Base-by-base conservation (phyloP, 1,284 basidiomycete species). In the Cystobasidium slooffiae region DNA sequence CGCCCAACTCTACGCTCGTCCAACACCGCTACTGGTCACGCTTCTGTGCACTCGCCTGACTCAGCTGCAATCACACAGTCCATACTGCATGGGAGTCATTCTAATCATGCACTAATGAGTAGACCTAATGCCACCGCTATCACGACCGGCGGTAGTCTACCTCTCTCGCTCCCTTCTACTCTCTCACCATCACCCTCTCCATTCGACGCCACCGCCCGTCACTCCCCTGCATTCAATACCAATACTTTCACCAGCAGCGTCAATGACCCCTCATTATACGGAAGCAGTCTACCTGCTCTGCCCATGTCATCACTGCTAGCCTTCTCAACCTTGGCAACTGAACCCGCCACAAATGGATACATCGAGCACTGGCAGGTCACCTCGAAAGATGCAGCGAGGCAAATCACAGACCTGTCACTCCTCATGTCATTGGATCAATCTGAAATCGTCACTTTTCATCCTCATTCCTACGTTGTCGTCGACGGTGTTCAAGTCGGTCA, bases 351-450 rank as follows among this genome's bases (percentile, higher is more conserved):
- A 1, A 68, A 68, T 49, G 20, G 14, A n/a, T n/a, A 56, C n/a
- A 44, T 56, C 10, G 65, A 68, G 39, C 37, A 68, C 52, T 68
- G 65, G 65, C 37, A 37, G 1, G 65, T 68, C 6, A 22, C 22
- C 6, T 53, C 51, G 43, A 68, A 68, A 18, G 65, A 68, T 20
- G 22, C 49, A 22, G 65, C 65, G 9, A 44, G n/a, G 43, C 49
- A 44, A 31, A 47, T 68, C 37, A 37, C 18, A 7, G 62, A 65
- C 43, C 46, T 51, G 10, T 55, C 65, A 7, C 9, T 56, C 18
- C 65, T 56, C 37, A 31, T 56, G 31, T 49, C 51, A 10, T 31
- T 56, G 65, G 52, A 53, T 56, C 65, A 53, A n/a, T 8, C 49
- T 20, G 22, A 22, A 9, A 44, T 55, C 65, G 52, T 68, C 65